These are phyloP conservation scores for Xylaria sp. DNA, from an alignment of 2,329 filamentous ascomycete species.

Conservation along the genomic window DNA sequence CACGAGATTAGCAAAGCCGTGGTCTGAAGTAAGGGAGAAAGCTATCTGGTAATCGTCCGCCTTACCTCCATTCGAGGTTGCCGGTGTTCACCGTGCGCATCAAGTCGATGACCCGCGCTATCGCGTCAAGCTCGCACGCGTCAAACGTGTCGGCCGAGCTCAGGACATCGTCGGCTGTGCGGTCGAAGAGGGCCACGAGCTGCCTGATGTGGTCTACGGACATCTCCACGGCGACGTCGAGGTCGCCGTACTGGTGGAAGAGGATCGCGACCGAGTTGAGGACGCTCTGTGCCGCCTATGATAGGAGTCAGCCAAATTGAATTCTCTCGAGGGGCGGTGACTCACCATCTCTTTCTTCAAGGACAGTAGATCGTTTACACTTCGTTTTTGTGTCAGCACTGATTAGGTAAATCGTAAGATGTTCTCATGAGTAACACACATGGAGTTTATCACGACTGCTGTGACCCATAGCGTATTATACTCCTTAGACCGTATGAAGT, in stretches of 20 bases:
- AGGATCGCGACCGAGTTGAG: slow-evolving; percentile 47
- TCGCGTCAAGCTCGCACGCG: slow-evolving; percentile 37
- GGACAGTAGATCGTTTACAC: slow-evolving; percentile 47
- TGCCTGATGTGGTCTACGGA: slow-evolving; percentile 42
- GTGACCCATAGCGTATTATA: slow-evolving; percentile 45
- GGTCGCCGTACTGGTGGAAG: slow-evolving; percentile 42
- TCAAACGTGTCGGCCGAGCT: slow-evolving; percentile 35
- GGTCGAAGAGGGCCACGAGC: slow-evolving; percentile 43
- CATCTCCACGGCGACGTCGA: slow-evolving; percentile 45
- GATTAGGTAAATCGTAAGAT: not conserved
- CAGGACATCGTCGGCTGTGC: slow-evolving; percentile 38
- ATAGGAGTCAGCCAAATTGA: slow-evolving; percentile 1
- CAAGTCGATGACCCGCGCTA: slow-evolving; percentile 39
- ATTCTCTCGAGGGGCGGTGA: not conserved
- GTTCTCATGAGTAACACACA: slow-evolving; percentile 36
- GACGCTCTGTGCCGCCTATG: slow-evolving; percentile 44
- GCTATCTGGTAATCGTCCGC: not conserved
- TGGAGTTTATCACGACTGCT: slow-evolving; percentile 46
- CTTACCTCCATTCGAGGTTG: slow-evolving; percentile 47
- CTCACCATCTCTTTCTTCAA: slow-evolving; percentile 48
- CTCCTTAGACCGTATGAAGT: slow-evolving; percentile 38
- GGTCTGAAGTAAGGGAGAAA: not conserved
- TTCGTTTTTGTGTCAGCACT: slow-evolving; percentile 30
- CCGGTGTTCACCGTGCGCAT: slow-evolving; percentile 45
- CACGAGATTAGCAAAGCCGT: slow-evolving; percentile 19